phyloP scores from a whole-genome alignment of 768 basidiomycete genomes.

The Amanita fuliginea region DNA sequence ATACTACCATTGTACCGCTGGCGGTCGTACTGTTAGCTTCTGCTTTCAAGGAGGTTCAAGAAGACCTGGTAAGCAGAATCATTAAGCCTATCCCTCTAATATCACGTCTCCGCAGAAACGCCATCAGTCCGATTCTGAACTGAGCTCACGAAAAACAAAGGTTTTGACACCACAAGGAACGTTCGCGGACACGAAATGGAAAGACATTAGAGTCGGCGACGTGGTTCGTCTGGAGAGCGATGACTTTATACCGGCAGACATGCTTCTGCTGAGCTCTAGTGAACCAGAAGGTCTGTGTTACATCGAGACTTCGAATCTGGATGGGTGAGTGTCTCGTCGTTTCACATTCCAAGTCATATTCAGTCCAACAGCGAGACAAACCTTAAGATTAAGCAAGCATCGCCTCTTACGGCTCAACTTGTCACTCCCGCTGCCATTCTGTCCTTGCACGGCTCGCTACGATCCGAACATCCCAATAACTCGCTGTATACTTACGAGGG shows the following conservation, averaged over 20 bases:
- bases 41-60: conserved; percentile 91
- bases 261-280: conserved; percentile 76
- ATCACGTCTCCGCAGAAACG: conserved; percentile 59
- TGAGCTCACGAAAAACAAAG: conserved; percentile 76
- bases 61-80: conserved; percentile 65
- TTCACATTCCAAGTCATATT: not conserved
- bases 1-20: conserved; percentile 91
- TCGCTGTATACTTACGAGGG: conserved; percentile 95
- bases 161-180: conserved; percentile 52
- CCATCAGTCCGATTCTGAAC: conserved; percentile 86
- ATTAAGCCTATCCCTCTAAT: not conserved
- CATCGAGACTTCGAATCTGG: conserved; percentile 95
- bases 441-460: conserved; percentile 68
- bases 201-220: conserved; percentile 84
- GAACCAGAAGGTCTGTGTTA: conserved; percentile 98
- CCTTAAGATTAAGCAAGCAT: conserved; percentile 96
- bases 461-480: conserved; percentile 96
- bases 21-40: conserved; percentile 83
- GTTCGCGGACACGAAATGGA: conserved; percentile 78
- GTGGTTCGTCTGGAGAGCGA: conserved; percentile 84
- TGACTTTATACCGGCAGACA: conserved; percentile 93
- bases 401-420: conserved; percentile 65
- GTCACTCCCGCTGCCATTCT: conserved; percentile 70
- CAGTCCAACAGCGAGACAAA: conserved; percentile 72
- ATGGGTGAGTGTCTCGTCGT: conserved; percentile 51